Base-by-base conservation (phyloP, 371 early-diverging fungal genomes). In the Umbelopsis sp. region DNA sequence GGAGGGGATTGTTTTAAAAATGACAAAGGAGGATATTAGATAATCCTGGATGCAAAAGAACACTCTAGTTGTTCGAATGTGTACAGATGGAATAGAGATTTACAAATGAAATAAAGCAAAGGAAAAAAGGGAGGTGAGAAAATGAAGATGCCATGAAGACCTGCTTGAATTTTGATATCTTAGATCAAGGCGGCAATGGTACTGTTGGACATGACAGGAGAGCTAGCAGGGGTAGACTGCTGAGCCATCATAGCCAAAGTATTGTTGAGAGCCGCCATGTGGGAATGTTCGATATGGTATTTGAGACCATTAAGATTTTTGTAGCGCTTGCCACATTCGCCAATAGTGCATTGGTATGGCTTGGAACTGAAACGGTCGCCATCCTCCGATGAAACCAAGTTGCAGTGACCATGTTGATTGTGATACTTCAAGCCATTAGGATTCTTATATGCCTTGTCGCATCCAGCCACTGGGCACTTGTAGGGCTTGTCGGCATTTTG, bases 371-470 rank as follows among this genome's bases (percentile, higher is more conserved):
- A 70, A 57, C 71, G 79, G 62, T 81, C 80, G 65, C 74, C 82
- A 1, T 78, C 84, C 22, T 81, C 82, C 29, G 86, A 83, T 7
- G 74, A 68, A 32, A 74, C 65, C 12, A 83, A 71, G 52, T 79
- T 80, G 66, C 83, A 83, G 70, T 97, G 98, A 44, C 93, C 93
- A 70, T 95, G 95, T 71, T 89, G 87, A 69, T 93, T 91, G 77
- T 98, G 98, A 81, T 98, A 98, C 78, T 97, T 96, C 51, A 99
- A 87, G 24, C 99, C 99, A 72, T 98, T 99, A 45, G 96, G 90
- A 83, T 99, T 99, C 84, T 99, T 99, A 87, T 99, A 99, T 25
- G 93, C 87, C 79, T 97, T 98, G 68, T 93, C 93, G 77, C 99
- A 99, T n/a, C 92, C 94, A 14, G 78, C 75, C 10, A 96, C 87